A percentile compares a stretch with the other conserved stretches of the same genome.
These are phyloP conservation scores for Mycosphaerella sp. DNA, from an alignment of 2,329 filamentous ascomycete genomes.

Conservation along the genomic window DNA sequence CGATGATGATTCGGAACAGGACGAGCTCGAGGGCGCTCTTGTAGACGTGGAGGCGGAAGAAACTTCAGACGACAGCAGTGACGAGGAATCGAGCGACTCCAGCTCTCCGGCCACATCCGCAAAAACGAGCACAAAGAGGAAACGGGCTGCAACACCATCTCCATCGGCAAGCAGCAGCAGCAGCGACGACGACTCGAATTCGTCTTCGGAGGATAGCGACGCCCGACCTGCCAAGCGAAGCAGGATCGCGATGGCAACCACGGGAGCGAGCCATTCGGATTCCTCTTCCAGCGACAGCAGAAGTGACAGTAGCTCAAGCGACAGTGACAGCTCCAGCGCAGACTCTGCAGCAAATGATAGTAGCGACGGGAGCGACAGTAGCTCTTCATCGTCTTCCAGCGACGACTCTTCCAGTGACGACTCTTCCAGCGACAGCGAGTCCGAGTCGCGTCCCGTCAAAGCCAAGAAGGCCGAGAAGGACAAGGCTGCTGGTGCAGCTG, in stretches of 20 bases:
- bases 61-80: conserved; percentile 24
- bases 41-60: conserved; percentile 24
- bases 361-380: conserved; percentile 19
- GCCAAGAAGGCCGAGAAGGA: conserved; percentile 21
- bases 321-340: conserved; percentile 16
- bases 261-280: conserved; percentile 23
- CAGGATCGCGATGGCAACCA: conserved; percentile 22
- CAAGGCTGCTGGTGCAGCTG: conserved; percentile 1
- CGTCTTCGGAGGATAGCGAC: conserved; percentile 28
- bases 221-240: conserved; percentile 28
- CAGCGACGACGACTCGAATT: background rate
- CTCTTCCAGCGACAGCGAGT: conserved; percentile 5
- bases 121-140: conserved; percentile 20
- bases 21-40: conserved; percentile 16
- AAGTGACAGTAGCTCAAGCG: conserved; percentile 23
- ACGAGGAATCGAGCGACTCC: conserved; percentile 14
- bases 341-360: conserved; percentile 25
- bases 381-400: conserved; percentile 7
- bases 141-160: conserved; percentile 17
- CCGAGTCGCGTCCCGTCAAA: conserved; percentile 13
- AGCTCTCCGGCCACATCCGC: conserved; percentile 11
- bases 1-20: conserved; percentile 15
- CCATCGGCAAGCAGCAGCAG: conserved; percentile 16
- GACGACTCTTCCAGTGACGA: conserved; percentile 4
- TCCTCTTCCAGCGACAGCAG: conserved; percentile 15